These are phyloP conservation scores for Lentinula aciculospora DNA, from an alignment of 768 basidiomycete species.

Conservation along the genomic window DNA sequence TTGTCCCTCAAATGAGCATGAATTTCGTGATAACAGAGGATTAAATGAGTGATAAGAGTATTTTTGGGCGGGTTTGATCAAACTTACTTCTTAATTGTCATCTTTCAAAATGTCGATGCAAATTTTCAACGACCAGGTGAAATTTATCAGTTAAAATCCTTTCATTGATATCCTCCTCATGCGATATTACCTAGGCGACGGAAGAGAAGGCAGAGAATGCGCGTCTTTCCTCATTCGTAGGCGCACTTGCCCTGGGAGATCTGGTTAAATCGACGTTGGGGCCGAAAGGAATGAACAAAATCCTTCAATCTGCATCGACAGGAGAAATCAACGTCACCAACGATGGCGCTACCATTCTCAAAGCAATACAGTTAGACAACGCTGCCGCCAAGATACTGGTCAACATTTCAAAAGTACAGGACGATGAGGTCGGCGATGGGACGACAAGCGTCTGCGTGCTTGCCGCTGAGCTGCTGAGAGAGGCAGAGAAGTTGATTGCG, in stretches of 20 bases:
- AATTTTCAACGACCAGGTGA: constrained; percentile 63
- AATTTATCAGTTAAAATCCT: not conserved
- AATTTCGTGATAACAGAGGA: not conserved
- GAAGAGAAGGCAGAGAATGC: constrained; percentile 98
- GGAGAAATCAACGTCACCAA: constrained; percentile 97
- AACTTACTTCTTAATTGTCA: too few relatives aligned
- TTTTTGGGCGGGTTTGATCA: not conserved
- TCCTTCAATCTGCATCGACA: constrained; percentile 84
- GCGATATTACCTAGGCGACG: constrained; percentile 56
- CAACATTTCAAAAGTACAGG: constrained; percentile 99
- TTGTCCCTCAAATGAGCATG: not conserved
- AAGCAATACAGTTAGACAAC: constrained; percentile 96
- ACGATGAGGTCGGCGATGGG: constrained; percentile 97
- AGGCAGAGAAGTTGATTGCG: constrained; percentile 91
- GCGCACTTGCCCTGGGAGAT: constrained; percentile 94
- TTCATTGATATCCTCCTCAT: not conserved
- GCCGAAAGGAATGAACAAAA: constrained; percentile 99
- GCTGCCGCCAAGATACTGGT: constrained; percentile 99
- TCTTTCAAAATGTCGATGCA: constrained; percentile 64
- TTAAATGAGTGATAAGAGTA: not conserved
- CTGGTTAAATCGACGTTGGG: constrained; percentile 98
- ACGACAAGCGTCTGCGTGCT: constrained; percentile 90
- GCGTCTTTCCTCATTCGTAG: constrained; percentile 95
- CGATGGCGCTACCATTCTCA: constrained; percentile 97
- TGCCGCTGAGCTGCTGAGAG: constrained; percentile 85